Percentiles rank a stretch among this genome's conserved stretches.
Conservation (phyloP, 2,329 filamentous ascomycete genomes). For the Alternaria sp. region DNA sequence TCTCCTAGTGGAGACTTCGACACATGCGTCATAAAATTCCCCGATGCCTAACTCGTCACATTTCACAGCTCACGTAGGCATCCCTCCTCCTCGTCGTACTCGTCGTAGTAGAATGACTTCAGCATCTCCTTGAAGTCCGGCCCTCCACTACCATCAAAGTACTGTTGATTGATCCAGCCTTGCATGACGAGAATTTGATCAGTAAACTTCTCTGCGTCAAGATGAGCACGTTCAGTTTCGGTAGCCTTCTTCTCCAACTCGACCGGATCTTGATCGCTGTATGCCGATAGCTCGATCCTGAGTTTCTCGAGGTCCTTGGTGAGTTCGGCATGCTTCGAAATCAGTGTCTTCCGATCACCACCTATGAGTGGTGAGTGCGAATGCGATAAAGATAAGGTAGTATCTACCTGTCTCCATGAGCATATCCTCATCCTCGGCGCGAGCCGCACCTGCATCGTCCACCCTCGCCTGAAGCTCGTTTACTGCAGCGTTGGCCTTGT, state of each 20-base stretch:
- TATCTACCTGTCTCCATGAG: conserved; percentile 43
- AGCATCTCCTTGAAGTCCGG: conserved; percentile 56
- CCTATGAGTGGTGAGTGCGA: conserved; percentile 22
- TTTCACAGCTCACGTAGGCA: conserved; percentile 56
- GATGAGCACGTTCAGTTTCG: conserved; percentile 40
- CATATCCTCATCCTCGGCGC: conserved; percentile 52
- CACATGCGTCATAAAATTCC: background rate
- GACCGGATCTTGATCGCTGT: conserved; percentile 57
- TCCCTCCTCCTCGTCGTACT: conserved; percentile 64
- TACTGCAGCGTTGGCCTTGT: conserved; percentile 47
- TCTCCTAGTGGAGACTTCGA: background rate
- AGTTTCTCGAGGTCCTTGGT: conserved; percentile 50
- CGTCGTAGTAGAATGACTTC: conserved; percentile 61
- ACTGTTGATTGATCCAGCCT: conserved; percentile 51
- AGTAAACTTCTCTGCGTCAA: conserved; percentile 50
- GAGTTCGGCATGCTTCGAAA: conserved; percentile 47
- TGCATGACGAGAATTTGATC: conserved; percentile 60
- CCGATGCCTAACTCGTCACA: background rate
- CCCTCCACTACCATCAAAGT: conserved; percentile 42
- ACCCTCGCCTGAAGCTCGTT: conserved; percentile 54
- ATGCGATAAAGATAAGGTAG: background rate
- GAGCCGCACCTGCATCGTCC: conserved; percentile 49
- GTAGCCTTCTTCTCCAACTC: conserved; percentile 54
- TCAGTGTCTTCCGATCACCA: conserved; percentile 50
- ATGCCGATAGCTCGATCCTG: conserved; percentile 54